Evolutionary conservation across 768 basidiomycete species (phyloP).

Genomic region (Lentinula detonsa): DNA sequence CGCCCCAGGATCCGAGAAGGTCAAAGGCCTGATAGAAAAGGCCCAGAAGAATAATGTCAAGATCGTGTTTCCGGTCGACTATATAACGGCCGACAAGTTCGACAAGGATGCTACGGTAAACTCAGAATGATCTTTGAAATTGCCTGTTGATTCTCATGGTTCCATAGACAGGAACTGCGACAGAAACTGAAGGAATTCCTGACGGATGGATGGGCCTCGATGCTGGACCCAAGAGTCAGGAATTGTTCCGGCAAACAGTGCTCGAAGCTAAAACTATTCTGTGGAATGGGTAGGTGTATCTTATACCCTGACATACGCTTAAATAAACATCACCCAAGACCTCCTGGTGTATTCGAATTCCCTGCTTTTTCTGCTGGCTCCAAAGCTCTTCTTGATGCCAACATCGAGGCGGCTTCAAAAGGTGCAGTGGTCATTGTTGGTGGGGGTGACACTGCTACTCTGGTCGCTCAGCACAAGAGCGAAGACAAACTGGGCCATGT

Average conservation of each 20-base stretch:
- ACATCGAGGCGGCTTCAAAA: slow-evolving; percentile 77
- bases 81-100: slow-evolving; percentile 92
- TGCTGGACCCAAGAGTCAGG: slow-evolving; percentile 76
- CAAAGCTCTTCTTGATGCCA: slow-evolving; percentile 74
- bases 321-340: slow-evolving; percentile 38
- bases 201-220: slow-evolving; percentile 96
- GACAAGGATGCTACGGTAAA: slow-evolving; percentile 82
- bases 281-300: slow-evolving; percentile 76
- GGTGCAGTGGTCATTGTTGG: slow-evolving; percentile 94
- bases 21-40: slow-evolving; percentile 78
- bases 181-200: slow-evolving; percentile 84
- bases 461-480: slow-evolving; percentile 78
- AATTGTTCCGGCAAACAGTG: slow-evolving; percentile 77
- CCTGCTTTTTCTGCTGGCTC: slow-evolving; percentile 86
- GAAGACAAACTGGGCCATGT: slow-evolving; percentile 95
- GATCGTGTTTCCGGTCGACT: slow-evolving; percentile 94
- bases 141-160: background rate
- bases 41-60: slow-evolving; percentile 90
- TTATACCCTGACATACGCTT: background rate
- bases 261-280: slow-evolving; percentile 90
- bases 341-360: slow-evolving; percentile 98
- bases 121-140: background rate
- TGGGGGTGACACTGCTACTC: slow-evolving; percentile 94
- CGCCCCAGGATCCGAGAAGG: slow-evolving; percentile 81
- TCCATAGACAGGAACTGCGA: slow-evolving; percentile 61